Evolutionary conservation across 345 rosid species (phyloP).

Genomic region (Cardamine resedifolia): DNA sequence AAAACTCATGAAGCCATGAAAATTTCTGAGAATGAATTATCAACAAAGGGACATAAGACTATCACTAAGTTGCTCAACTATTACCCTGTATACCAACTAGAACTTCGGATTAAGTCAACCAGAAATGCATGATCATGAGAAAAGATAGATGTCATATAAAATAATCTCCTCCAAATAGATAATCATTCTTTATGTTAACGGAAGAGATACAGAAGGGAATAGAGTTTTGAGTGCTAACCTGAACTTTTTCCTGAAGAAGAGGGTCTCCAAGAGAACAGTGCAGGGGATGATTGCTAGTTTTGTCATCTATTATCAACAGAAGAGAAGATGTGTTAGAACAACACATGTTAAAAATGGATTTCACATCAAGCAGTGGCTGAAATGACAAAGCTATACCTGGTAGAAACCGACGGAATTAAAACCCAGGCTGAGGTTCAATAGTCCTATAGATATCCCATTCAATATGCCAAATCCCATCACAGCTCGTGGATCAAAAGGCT

Average conservation of each 20-base stretch:
- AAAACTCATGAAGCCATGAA: neutral
- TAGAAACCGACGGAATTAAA: conserved; percentile 99
- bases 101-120: neutral
- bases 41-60: conserved; percentile 11
- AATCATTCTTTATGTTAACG: neutral
- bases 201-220: neutral
- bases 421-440: conserved; percentile 96
- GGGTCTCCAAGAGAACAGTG: conserved; percentile 96
- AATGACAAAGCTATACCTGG: conserved; percentile 60
- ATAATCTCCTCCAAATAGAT: conserved; percentile 19
- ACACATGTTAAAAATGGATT: neutral
- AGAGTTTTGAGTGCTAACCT: conserved; percentile 52
- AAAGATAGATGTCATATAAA: neutral
- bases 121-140: conserved; percentile 13
- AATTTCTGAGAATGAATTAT: conserved; percentile 2
- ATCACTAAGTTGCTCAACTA: conserved; percentile 4
- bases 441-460: conserved; percentile 97
- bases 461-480: conserved; percentile 99
- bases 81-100: neutral
- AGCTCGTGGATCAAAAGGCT: conserved; percentile 98
- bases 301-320: conserved; percentile 69
- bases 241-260: conserved; percentile 95
- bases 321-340: conserved; percentile 20
- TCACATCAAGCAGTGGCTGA: neutral
- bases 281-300: conserved; percentile 99